Conservation (phyloP, 768 basidiomycete species). For the Lactarius psammicola region DNA sequence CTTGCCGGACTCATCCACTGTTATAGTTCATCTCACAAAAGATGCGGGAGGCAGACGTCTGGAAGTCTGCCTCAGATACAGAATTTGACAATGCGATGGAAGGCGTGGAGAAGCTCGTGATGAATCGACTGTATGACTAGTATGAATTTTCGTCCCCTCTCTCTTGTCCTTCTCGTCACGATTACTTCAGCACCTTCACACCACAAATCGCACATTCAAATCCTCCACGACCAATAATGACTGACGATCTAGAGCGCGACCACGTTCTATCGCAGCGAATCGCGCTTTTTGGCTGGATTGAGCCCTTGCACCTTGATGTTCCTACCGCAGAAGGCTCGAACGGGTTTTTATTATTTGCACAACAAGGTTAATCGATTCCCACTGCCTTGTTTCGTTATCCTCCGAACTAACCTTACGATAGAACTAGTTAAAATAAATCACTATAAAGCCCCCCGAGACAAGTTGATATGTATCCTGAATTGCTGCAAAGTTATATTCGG, state of each 20-base stretch:
- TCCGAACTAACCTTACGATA: conserved; percentile 33
- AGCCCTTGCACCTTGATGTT: conserved; percentile 86
- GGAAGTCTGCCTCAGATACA: conserved; percentile 70
- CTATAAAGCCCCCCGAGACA: conserved; percentile 98
- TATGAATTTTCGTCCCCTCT: conserved; percentile 43
- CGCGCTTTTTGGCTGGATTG: conserved; percentile 86
- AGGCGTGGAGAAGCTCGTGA: conserved; percentile 99
- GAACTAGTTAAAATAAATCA: conserved; percentile 97
- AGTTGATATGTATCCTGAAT: conserved; percentile 95
- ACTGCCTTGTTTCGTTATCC: no score
- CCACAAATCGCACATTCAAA: conserved; percentile 68
- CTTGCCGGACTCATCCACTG: conserved; percentile 20
- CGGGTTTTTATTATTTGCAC: conserved; percentile 86
- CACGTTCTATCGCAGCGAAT: conserved; percentile 88
- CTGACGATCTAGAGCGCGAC: conserved; percentile 96
- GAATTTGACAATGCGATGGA: conserved; percentile 98
- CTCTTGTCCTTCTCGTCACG: background rate
- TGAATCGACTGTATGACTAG: conserved; percentile 97
- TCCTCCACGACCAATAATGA: conserved; percentile 76
- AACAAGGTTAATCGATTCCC: conserved; percentile 60
- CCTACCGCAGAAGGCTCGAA: conserved; percentile 70
- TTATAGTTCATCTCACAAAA: conserved; percentile 81
- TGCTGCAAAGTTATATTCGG: conserved; percentile 99
- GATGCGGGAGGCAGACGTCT: conserved; percentile 83
- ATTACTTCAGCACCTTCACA: conserved; percentile 75